A percentile compares a stretch with the other conserved stretches of the same genome.
These are phyloP conservation scores for Rickenella mellea DNA, from an alignment of 768 basidiomycete genomes.

Conservation along the genomic window DNA sequence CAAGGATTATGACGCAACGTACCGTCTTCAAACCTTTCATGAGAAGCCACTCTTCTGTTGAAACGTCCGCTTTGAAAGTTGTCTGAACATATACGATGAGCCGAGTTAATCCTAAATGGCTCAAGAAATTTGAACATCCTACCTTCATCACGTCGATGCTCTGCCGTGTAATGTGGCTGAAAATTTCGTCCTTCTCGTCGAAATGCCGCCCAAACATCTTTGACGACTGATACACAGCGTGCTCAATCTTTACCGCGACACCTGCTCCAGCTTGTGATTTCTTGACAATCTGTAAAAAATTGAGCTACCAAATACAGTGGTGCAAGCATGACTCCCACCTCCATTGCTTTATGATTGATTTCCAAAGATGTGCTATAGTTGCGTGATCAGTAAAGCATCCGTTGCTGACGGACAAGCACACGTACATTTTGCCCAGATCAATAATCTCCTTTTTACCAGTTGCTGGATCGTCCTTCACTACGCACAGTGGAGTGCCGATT, in stretches of 20 bases:
- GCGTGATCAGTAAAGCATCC: background rate
- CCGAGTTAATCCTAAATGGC: conserved; percentile 1
- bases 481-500: conserved; percentile 89
- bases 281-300: conserved; percentile 64
- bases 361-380: conserved; percentile 78
- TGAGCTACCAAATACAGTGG: background rate
- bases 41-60: conserved; percentile 87
- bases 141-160: conserved; percentile 97
- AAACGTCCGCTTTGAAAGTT: conserved; percentile 82
- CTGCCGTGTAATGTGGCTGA: conserved; percentile 83
- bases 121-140: conserved; percentile 3
- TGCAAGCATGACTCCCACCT: conserved; percentile 36
- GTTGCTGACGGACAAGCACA: conserved; percentile 5
- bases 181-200: conserved; percentile 88
- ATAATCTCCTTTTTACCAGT: conserved; percentile 89
- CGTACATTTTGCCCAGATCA: conserved; percentile 89
- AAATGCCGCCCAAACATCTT: conserved; percentile 97
- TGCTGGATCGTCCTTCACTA: conserved; percentile 81
- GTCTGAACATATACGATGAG: conserved; percentile 33
- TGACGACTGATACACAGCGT: conserved; percentile 89
- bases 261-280: conserved; percentile 92
- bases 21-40: conserved; percentile 83
- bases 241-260: conserved; percentile 97
- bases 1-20: too few species aligned
- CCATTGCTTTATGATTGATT: conserved; percentile 88